Evolutionary conservation across 2,329 filamentous ascomycete species (phyloP), one percentile per base, ranked within the genome.

Genomic region (Penicillium hordei): DNA sequence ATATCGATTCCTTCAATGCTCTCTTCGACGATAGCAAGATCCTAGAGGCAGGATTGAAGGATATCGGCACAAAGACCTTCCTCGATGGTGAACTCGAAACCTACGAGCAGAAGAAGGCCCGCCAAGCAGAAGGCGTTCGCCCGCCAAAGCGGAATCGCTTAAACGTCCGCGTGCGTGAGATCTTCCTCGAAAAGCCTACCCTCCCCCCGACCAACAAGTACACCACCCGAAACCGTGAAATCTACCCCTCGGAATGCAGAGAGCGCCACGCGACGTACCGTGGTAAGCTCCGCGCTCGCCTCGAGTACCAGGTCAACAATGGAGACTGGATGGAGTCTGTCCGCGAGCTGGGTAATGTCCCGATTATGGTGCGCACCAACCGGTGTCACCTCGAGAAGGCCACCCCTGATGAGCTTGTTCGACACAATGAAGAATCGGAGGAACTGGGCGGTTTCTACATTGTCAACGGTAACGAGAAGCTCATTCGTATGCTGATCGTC

Each of bases 371-470:
- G 73, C 90, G 90, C 87, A 94, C 93, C 58, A 96, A 92, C 73
- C 84, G 87, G 73, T 99, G 94, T 72, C 92, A 99, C 72, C 84
- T 99, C 27, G 88, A 96, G 74, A 89, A 89, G 61, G 88, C 93
- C 68, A 88, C 91, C 6, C 94, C 94, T 0, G 88, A 88, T 12
- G 83, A 89, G 68, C 83, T 99, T 17, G 91, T 97, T 31, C 83
- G 89, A 62, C 86, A 86, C 60, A 96, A 97, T 73, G 94, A 99
- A 77, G 94, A 99, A 76, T 90, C 93, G 0, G 94, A 99, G 76
- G 94, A 99, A 76, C 78, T 97, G 33, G 94, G 94, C 38, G 94
- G 94, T 44, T 99, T 97, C 75, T 99, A 97, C 72, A 87, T 99
- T 68, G 90, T 99, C 69, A 99, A 99, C 74, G 94, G 94, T 64